These are phyloP conservation scores for Entelexis paramagnoliae DNA, from an alignment of 1,139 yeast species.

Conservation along the genomic window DNA sequence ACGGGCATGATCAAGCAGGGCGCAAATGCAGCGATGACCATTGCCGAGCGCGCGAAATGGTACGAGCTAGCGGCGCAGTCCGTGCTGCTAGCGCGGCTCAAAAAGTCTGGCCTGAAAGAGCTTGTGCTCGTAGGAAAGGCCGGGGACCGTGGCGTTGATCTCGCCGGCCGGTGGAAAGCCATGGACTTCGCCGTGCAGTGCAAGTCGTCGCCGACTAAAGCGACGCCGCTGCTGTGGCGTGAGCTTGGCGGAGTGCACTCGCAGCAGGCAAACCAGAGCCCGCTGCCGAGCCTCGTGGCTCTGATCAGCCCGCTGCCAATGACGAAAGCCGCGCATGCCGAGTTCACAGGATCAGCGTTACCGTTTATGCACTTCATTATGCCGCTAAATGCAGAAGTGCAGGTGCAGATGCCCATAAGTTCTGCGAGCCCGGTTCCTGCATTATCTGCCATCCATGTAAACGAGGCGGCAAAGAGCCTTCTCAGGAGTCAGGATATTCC, in stretches of 20 bases:
- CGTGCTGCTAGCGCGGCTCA: conserved; percentile 4
- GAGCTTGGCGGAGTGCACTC: conserved; percentile 14
- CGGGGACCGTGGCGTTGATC: conserved; percentile 19
- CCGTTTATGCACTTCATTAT: conserved; percentile 15
- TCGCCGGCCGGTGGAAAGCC: conserved; percentile 9
- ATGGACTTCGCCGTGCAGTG: conserved; percentile 16
- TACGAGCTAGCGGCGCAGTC: conserved; percentile 3
- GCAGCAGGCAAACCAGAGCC: not conserved
- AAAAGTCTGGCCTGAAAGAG: conserved; percentile 1
- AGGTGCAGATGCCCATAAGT: no score
- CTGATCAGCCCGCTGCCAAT: conserved; percentile 17
- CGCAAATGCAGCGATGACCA: not conserved
- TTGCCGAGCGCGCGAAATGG: conserved; percentile 2
- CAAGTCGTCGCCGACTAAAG: conserved; percentile 8
- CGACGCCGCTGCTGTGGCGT: conserved; percentile 15
- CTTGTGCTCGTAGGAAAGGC: conserved; percentile 12
- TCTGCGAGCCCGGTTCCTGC: not conserved
- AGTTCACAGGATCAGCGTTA: conserved; percentile 9
- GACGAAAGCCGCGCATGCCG: conserved; percentile 14
- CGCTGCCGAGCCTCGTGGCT: conserved; percentile 7
- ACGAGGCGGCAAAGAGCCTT: conserved; percentile 7
- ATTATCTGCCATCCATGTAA: not conserved
- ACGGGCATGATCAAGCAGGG: not conserved
- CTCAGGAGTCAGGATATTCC: conserved; percentile 2
- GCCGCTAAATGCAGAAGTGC: no score